Base-by-base conservation (phyloP, 345 rosid species). In the Orychophragmus violaceus region DNA sequence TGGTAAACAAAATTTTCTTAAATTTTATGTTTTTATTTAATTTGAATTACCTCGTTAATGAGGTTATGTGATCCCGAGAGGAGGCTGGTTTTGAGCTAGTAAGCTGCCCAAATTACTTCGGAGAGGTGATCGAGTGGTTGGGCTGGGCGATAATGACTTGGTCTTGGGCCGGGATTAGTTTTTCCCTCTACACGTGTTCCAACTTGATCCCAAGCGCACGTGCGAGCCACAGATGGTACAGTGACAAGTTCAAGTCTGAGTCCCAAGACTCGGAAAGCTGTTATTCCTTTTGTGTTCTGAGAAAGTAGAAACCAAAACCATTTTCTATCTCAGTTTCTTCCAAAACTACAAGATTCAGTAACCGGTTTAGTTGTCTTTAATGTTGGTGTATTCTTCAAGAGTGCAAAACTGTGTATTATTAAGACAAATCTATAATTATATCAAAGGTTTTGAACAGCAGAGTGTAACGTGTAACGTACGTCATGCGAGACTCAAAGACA, bases 61-160 rank as follows among this genome's bases (percentile, higher is more conserved):
- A 14, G 95, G 87, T 27, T 91, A 91, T 32, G 82, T 77, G 79
- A 77, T 91, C 29, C 94, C 97, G 1, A 82, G 84, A 54, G 97
- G 91, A 54, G 94, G 95, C 4, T 81, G 77, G 88, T 88, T n/a
- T 95, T 50, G 91, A 95, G 72, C 0, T 68, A n/a, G 89, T 87
- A 25, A 88, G 93, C 69, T 95, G 97, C 42, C 95, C 99, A 2
- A 91, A 91, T 52, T 91, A 95, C 66, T 78, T 86, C 0, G 97
- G 99, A 8, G 97, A 94, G 77, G 80, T 84, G 36, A 8, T 32
- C 1, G 11, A 32, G 11, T 32, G 11, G 36, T 32, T 32, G 36
- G 36, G 10, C 36, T 32, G 36, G 36, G 36, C 36, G 8, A 32
- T 32, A 32, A 2, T 32, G 11, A 85, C 88, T 3, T 91, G 85